Evolutionary conservation across 1,284 basidiomycete species (phyloP).

Genomic region (Wallemia hederae): DNA sequence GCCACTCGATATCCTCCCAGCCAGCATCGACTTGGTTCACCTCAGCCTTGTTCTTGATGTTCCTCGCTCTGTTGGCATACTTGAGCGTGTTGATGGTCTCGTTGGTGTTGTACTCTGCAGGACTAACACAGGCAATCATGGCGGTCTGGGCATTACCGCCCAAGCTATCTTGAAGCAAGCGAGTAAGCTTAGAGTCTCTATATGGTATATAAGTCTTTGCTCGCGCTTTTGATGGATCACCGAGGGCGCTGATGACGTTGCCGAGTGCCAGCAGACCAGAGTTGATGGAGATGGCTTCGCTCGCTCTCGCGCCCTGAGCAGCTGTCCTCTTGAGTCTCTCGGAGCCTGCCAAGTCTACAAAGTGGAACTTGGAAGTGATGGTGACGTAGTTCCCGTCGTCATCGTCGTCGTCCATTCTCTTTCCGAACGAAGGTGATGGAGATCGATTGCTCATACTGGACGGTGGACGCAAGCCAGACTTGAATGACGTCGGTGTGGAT

Average conservation of each 20-base stretch:
- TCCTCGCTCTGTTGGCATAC: conserved; percentile 90
- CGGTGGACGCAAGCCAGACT: background rate
- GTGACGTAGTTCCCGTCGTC: conserved; percentile 50
- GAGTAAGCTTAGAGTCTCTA: conserved; percentile 54
- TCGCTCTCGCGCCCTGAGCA: conserved; percentile 74
- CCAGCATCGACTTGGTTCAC: conserved; percentile 86
- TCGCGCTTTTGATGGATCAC: conserved; percentile 36
- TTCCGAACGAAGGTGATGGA: conserved; percentile 88
- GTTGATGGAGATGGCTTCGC: conserved; percentile 98
- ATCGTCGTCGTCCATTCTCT: conserved; percentile 39
- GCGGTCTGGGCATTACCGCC: conserved; percentile 93
- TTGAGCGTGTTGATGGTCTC: conserved; percentile 94
- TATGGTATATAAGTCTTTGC: conserved; percentile 22
- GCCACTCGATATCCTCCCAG: conserved; percentile 92
- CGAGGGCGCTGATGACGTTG: conserved; percentile 84
- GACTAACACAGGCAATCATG: conserved; percentile 84
- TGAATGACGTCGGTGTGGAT: background rate
- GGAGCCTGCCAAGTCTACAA: conserved; percentile 87
- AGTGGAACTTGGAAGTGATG: conserved; percentile 79
- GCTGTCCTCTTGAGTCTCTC: conserved; percentile 93
- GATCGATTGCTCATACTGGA: conserved; percentile 76
- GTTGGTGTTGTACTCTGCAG: conserved; percentile 71
- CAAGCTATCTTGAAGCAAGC: conserved; percentile 88
- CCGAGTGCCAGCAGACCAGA: conserved; percentile 87
- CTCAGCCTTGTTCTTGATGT: conserved; percentile 85